Evolutionary conservation across 1,284 basidiomycete species (phyloP), one percentile per base, ranked within the genome.

Genomic region (Coniferiporia sulphurascens): DNA sequence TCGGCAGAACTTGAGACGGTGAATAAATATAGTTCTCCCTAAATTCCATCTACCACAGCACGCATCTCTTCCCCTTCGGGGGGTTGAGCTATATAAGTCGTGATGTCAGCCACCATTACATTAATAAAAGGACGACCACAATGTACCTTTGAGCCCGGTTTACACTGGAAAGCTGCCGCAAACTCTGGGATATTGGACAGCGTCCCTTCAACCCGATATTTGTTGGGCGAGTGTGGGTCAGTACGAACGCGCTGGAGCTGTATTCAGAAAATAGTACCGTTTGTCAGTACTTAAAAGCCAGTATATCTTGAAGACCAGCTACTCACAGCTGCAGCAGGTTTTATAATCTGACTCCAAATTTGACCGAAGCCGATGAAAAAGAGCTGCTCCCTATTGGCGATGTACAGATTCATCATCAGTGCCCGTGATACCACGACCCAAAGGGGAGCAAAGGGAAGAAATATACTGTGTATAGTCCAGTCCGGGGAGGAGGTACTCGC

Each of bases 331-430:
- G 87, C 82, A 56, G 82, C 85, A n/a, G 87, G 81, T 64, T 86
- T 88, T 72, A 88, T 86, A 62, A 81, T 83, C 66, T 82, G 78
- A 0, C 85, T 89, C 89, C 89, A 93, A 13, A 85, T 83, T 32
- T 85, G 82, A 36, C 78, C 93, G 68, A 90, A 95, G 1, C 91
- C 84, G 60, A 96, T 84, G 78, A 94, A 95, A 77, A 95, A 96
- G 38, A 95, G 74, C 76, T 96, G 93, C 52, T 95, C 93, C 59
- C 89, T 91, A 61, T 8, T 35, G 41, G 32, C 12, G 19, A 44
- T 9, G 34, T 21, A 35, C 27, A 55, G 15, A 41, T 8, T 41
- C 15, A 41, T 41, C 15, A 12, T 41, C 15, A 41, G 38, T 41
- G 12, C 15, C 12, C 15, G 9, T 8, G 9, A 2, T 41, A 15